Base-by-base conservation (phyloP, 2,329 filamentous ascomycete genomes). In the Aspergillus quadricinctus region DNA sequence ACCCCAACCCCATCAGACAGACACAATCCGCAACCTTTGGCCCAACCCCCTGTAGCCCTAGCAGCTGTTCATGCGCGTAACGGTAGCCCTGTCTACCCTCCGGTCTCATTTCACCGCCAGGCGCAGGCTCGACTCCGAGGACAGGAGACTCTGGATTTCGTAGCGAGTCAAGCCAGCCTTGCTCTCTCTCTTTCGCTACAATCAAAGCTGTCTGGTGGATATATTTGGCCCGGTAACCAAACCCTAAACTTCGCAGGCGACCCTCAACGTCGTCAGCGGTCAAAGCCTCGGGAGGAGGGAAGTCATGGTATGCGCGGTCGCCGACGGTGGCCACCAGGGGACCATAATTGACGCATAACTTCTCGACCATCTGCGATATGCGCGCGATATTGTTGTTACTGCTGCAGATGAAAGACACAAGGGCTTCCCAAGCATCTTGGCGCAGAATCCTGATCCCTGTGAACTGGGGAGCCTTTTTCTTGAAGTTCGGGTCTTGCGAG, bases 1-100 rank as follows among this genome's bases (percentile, higher is more conserved):
- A 99, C 28, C 92, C 93, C 14, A 99, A 77, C 0, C 95, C 95
- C 89, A 99, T 97, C 21, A 99, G 78, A 69, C 90, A 96, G 7
- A 97, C 92, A 69, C 95, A 99, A 71, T 99, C 95, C 5, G 94
- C 89, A 0, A 99, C 94, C 72, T 99, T 99, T 0, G 95, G 94
- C 0, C 94, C 94, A 5, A 99, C 95, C 1, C 94, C 94, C 56
- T 92, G 86, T 23, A 99, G 80, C 5, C 82, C 77, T 1, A 97
- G 80, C 2, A 99, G 80, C 62, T 89, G 83, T 57, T 90, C 86
- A 66, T 97, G 94, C 0, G 94, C 93, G 51, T 83, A 78, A 48
- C 85, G 86, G 72, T 95, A 97, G 3, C 85, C 90, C 63, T 83
- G 80, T 59, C 83, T 73, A 52, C 81, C 76, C 66, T 81, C 73